Evolutionary conservation across 129 eudicot species (phyloP), one percentile per base, ranked within the genome.

Genomic region (Centrapalus pauciflorus): DNA sequence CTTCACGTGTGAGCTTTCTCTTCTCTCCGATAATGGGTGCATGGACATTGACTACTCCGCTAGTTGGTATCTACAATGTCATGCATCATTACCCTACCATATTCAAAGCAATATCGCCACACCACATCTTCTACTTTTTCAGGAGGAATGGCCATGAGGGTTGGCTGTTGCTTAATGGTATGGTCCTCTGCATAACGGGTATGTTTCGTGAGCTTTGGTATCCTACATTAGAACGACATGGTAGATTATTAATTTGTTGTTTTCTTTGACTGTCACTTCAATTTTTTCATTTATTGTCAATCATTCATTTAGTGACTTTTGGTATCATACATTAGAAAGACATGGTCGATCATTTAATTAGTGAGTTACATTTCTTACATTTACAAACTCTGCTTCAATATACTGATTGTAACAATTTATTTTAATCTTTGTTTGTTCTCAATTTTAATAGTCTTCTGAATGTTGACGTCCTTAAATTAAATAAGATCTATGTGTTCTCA

Each of bases 131-230:
- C 58, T 51, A 14, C 0, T 84, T 81, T 35, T 87, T 84, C 67
- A 73, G 59, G 58, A 79, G 76, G 35, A 83, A 79, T 20, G 81
- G 87, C 33, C 81, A 61, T 43, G 76, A 76, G 48, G 87, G 87
- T 8, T 87, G 90, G 90, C 77, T 78, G 35, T 64, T 78, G 63
- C 95, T 87, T 52, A 77, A 88, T 64, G 90, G 87, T 17, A 79
- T 79, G 7, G 71, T 87, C 64, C 84, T 87, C 46, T 84, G 95
- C 68, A 87, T 87, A 45, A 84, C 95, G 69, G 95, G 95, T 87
- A 41, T 74, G 78, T 23, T 63, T 63, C 29, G 4, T 34, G 7
- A 34, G 9, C 14, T 60, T 33, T 32, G 35, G 29, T 41, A 5
- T 24, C 38, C 4, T 17, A 30, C 6, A 58, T 10, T 5, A 14